Conservation (phyloP, 306 rosid genomes). For the Vigna hirtella region DNA sequence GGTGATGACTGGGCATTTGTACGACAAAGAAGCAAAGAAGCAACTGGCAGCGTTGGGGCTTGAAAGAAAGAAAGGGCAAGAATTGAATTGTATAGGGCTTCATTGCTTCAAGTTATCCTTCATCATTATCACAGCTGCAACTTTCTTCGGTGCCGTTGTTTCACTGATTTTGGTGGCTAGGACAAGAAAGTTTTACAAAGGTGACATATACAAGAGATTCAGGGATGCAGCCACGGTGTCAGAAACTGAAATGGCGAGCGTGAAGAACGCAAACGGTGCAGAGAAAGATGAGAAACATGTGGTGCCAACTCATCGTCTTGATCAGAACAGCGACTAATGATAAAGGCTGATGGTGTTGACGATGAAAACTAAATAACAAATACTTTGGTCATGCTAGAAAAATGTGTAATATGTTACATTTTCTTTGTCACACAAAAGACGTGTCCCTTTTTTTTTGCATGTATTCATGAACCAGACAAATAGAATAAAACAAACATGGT, state of each 20-base stretch:
- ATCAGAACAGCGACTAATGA: not conserved
- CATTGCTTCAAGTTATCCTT: conserved; percentile 54
- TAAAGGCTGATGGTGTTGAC: not conserved
- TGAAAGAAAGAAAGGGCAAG: conserved; percentile 33
- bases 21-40: conserved; percentile 53
- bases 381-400: conserved; percentile 2
- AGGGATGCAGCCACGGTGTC: not conserved
- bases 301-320: conserved; percentile 1
- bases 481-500: not conserved
- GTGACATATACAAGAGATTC: conserved; percentile 57
- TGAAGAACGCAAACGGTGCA: not conserved
- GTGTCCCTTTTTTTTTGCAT: not conserved
- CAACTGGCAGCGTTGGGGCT: conserved; percentile 49
- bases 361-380: not conserved
- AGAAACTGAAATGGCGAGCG: conserved; percentile 29
- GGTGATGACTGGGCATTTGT: conserved; percentile 54
- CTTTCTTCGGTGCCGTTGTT: conserved; percentile 53
- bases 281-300: conserved; percentile 22
- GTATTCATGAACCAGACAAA: not conserved
- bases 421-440: conserved; percentile 32
- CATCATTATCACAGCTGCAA: conserved; percentile 49
- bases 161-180: conserved; percentile 58
- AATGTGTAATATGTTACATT: conserved; percentile 23
- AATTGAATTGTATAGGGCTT: conserved; percentile 52
- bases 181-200: conserved; percentile 56